Evolutionary conservation across 495 filamentous ascomycete species (phyloP).

Genomic region (Daldinia loculata): DNA sequence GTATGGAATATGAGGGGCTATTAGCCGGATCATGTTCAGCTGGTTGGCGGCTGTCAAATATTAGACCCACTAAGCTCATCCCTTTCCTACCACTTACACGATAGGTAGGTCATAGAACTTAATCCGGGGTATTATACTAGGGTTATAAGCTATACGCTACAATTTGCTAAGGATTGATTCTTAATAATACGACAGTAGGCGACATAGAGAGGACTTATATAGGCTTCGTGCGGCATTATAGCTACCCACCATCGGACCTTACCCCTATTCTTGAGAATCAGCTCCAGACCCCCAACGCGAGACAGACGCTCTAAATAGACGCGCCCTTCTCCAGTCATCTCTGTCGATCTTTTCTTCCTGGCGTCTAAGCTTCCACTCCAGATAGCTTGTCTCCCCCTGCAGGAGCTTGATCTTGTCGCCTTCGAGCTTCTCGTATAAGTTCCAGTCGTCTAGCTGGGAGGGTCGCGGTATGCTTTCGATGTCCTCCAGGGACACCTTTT

Average conservation of each 20-base stretch:
- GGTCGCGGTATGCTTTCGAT: slow-evolving; percentile 51
- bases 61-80: neutral
- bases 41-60: neutral
- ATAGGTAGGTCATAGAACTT: neutral
- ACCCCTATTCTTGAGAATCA: slow-evolving; percentile 1
- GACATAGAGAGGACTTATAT: neutral
- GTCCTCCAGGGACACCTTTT: slow-evolving; percentile 45
- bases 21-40: neutral
- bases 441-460: slow-evolving; percentile 60
- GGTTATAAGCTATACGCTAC: neutral
- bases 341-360: slow-evolving; percentile 41
- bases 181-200: neutral
- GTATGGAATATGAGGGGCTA: slow-evolving; percentile 2
- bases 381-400: slow-evolving; percentile 38
- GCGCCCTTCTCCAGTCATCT: slow-evolving; percentile 42
- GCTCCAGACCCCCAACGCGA: neutral
- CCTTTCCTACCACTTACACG: neutral
- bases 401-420: slow-evolving; percentile 44
- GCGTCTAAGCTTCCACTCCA: slow-evolving; percentile 43
- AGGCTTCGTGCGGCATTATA: neutral
- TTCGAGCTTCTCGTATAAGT: slow-evolving; percentile 51
- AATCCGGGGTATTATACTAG: neutral
- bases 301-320: slow-evolving; percentile 40
- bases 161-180: neutral
- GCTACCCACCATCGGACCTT: neutral